These are phyloP conservation scores for Neoascochyta sp. DNA, from an alignment of 2,329 filamentous ascomycete genomes.

Conservation along the genomic window DNA sequence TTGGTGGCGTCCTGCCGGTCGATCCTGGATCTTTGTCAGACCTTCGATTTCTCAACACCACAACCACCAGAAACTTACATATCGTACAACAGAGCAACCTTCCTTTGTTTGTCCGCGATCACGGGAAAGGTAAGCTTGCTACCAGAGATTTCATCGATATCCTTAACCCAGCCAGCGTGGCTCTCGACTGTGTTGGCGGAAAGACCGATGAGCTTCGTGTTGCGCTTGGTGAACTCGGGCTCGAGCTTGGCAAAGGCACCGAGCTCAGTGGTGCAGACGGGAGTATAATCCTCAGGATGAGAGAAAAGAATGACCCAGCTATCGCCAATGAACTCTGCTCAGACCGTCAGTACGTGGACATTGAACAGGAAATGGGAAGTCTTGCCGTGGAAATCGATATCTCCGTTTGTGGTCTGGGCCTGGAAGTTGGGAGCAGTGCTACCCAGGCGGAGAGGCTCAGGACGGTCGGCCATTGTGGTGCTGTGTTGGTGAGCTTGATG, in stretches of 20 bases:
- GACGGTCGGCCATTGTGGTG: constrained; percentile 30
- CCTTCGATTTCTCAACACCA: too few relatives aligned
- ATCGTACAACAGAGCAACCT: constrained; percentile 51
- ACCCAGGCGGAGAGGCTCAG: constrained; percentile 58
- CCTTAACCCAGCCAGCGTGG: constrained; percentile 52
- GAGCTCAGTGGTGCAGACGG: constrained; percentile 61
- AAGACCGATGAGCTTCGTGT: constrained; percentile 60
- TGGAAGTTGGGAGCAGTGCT: constrained; percentile 66
- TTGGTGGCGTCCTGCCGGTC: constrained; percentile 57
- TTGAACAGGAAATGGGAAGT: not conserved
- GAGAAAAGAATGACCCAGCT: constrained; percentile 70
- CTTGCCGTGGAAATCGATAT: constrained; percentile 63
- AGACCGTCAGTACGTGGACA: not conserved
- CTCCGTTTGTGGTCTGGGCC: constrained; percentile 62
- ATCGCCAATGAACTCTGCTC: constrained; percentile 61
- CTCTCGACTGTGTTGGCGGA: constrained; percentile 51
- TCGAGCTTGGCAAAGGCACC: constrained; percentile 62
- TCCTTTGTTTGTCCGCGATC: constrained; percentile 52
- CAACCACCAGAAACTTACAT: too few relatives aligned
- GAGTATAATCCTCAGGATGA: constrained; percentile 61
- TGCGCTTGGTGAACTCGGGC: constrained; percentile 60
- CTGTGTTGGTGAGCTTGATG: constrained; percentile 9
- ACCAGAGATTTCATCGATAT: constrained; percentile 51
- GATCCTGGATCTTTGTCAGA: constrained; percentile 37
- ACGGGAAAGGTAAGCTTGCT: constrained; percentile 50